These are phyloP conservation scores for Helenozyma rhizophorensis DNA, from an alignment of 805 yeast species.

Conservation along the genomic window DNA sequence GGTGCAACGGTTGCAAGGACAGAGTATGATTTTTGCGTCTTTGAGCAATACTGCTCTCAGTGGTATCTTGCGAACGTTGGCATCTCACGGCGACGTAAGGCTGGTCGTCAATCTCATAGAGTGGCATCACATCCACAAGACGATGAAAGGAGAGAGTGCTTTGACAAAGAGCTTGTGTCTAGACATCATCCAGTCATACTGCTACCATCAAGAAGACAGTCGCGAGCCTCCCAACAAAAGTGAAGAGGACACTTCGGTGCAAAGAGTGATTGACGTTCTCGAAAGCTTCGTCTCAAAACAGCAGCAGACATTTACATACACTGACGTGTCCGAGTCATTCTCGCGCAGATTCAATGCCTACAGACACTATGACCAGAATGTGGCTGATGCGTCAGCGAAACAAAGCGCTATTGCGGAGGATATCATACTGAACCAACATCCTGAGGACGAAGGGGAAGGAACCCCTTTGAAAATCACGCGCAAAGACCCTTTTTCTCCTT, in stretches of 20 bases:
- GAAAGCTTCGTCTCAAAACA: conserved; percentile 19
- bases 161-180: conserved; percentile 30
- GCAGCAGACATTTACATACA: conserved; percentile 12
- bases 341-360: conserved; percentile 25
- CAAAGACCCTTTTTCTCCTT: too few relatives aligned
- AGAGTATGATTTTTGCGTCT: conserved; percentile 12
- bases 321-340: conserved; percentile 28
- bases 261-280: conserved; percentile 29
- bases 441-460: conserved; percentile 1
- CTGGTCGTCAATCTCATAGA: conserved; percentile 33
- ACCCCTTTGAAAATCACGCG: neutral
- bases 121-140: conserved; percentile 30
- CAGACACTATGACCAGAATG: conserved; percentile 21
- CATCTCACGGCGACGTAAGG: conserved; percentile 34
- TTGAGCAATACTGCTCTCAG: conserved; percentile 21
- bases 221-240: conserved; percentile 5
- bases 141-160: conserved; percentile 28
- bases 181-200: conserved; percentile 32
- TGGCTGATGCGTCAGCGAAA: conserved; percentile 12
- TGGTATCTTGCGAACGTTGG: conserved; percentile 27
- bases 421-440: too few relatives aligned
- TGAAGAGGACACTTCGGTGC: conserved; percentile 22
- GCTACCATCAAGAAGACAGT: conserved; percentile 18
- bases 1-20: neutral
- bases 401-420: too few relatives aligned